A percentile compares a stretch with the other conserved stretches of the same genome.
Conservation (phyloP, 1,284 basidiomycete species). For the Cutaneotrichosporon arboriforme region DNA sequence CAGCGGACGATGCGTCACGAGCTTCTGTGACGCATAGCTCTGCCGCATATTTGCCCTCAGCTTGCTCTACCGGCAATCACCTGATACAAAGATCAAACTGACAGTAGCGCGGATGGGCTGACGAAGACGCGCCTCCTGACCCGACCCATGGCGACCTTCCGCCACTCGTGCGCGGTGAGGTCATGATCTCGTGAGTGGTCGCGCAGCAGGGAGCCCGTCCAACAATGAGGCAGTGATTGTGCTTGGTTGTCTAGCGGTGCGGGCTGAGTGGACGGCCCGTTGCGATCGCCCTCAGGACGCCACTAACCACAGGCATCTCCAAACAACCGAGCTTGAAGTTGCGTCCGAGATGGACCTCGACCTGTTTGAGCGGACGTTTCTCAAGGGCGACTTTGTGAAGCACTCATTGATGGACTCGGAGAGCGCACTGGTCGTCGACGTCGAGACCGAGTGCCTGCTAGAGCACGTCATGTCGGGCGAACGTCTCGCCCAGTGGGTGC, state of each 20-base stretch:
- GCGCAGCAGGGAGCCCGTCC: no score
- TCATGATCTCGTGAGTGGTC: conserved; percentile 37
- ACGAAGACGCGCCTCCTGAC: conserved; percentile 33
- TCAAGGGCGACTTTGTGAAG: conserved; percentile 77
- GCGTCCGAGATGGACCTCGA: conserved; percentile 62
- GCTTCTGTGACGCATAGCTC: no score
- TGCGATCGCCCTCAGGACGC: no score
- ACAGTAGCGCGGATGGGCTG: conserved; percentile 38
- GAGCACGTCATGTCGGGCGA: conserved; percentile 69
- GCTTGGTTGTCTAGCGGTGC: no score
- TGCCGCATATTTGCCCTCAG: no score
- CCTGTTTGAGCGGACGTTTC: conserved; percentile 74
- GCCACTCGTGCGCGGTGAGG: conserved; percentile 68
- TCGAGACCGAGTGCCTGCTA: conserved; percentile 60
- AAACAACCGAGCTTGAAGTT: conserved; percentile 60
- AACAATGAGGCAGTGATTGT: no score
- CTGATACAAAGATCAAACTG: not conserved
- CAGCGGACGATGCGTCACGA: no score
- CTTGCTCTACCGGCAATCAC: no score
- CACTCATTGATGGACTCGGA: conserved; percentile 64
- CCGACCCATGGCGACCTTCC: conserved; percentile 61
- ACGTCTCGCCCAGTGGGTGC: conserved; percentile 60
- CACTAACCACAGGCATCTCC: conserved; percentile 44
- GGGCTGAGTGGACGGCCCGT: no score
- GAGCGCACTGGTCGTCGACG: conserved; percentile 68